Base-by-base conservation (phyloP, 805 yeast species). In the Starmerella stigmatis region DNA sequence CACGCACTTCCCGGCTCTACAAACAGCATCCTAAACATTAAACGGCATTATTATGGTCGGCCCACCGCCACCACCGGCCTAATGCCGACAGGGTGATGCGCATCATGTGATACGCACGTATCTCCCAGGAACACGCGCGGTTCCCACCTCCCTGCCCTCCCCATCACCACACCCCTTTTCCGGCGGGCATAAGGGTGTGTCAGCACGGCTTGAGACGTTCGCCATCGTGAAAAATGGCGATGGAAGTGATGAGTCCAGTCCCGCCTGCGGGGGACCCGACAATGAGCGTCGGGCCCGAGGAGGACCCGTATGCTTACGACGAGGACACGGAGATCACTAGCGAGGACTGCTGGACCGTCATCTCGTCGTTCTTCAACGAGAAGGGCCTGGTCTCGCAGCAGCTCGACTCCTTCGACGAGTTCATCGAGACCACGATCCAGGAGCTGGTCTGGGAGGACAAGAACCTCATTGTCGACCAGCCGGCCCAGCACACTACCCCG, bases 321-420 rank as follows among this genome's bases (percentile, higher is more conserved):
- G 84, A 75, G 51, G 71, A 67, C 43, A 75, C 74, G 49, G 75
- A 80, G 60, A 85, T 92, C 68, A 86, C 97, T 26, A 84, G 96
- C 23, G 98, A 92, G 69, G 98, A 92, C 72, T 92, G 98, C 67
- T 92, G 99, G 99, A 81, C 94, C 26, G 97, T 92, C 51, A 92
- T 92, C 55, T 82, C 96, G 23, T 77, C 97, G 15, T 92, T 92
- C 66, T 92, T 92, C 73, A 86, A 82, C 67, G 94, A 88, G 61
- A 89, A 88, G 62, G 98, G 98, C 49, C 74, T 92, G 55, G 99
- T 92, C 23, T 86, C 97, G 20, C 98, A 92, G 68, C 99, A 92
- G 71, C 73, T 92, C 60, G 98, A 92, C 61, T 94, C 98, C 16
- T 92, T 94, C 63, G 95, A 92, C 68, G 98, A 92, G 70, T 92